Evolutionary conservation across 2,329 filamentous ascomycete genomes (phyloP), one percentile per base, ranked within the genome.

Genomic region (Aureobasidium sp.): DNA sequence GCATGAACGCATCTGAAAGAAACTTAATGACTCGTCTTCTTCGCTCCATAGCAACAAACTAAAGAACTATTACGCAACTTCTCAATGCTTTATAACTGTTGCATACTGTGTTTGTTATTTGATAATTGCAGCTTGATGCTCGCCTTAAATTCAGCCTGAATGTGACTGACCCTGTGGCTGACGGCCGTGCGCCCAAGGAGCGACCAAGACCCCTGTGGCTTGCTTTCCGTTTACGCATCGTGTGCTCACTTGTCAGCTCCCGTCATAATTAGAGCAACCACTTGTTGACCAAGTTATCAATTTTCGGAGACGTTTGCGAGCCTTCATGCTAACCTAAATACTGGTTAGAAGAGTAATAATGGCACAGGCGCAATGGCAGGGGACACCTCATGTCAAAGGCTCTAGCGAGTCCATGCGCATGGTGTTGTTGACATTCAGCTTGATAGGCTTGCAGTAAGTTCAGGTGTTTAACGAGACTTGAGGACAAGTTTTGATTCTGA

Each of bases 391-490:
- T 64, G 86, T 97, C 75, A 90, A 86, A 80, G 93, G 93, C 72
- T 86, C 85, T 67, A 86, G 88, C 45, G 91, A 97, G 80, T 82
- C 86, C 59, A 82, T 89, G 76, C 89, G 90, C 64, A 96, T 97
- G 91, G 83, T 90, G 64, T 76, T 97, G 69, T 82, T 99, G 75
- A 96, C 91, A 6, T 88, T 90, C 72, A 88, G 86, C 67, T 82
- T 92, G 66, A 83, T 96, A 68, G 93, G 93, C 62, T 82, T 97
- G 68, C 91, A 94, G 89, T 96, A 85, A 70, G 87, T 74, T 61
- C 25, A 37, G 21, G 11, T 36, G 15, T 6, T 39, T 49, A 39
- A 29, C 5, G n/a, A 37, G 5, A n/a, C 49, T 27, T 7, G 29
- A 25, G 8, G 4, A 30, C 29, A 8, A n/a, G 4, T 5, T 9